Evolutionary conservation across 148 eudicot genomes (phyloP), one percentile per base, ranked within the genome.

Genomic region (Silene uniflora): DNA sequence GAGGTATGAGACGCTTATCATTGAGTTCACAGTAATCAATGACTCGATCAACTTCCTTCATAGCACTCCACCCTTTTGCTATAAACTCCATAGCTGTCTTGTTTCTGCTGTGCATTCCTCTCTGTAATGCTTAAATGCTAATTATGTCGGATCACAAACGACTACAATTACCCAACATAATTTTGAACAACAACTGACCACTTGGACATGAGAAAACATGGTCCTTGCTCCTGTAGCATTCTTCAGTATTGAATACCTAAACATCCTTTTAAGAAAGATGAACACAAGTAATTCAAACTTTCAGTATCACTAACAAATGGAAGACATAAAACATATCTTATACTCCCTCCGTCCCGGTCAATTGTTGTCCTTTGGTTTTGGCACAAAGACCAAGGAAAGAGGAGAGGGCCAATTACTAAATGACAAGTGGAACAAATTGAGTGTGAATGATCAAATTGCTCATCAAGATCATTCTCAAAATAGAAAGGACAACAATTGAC

Each of bases 21-120:
- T 89, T 87, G 22, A 81, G 88, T 73, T 90, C 97, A 65, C 90
- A 84, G 74, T 93, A 91, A 76, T 93, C 95, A 67, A 90, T 91
- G 60, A 91, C 95, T 85, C 98, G 86, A 70, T 91, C 97, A 75
- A 94, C 97, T 85, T 94, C 98, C 79, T 90, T 84, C 83, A 91
- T 74, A 73, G 96, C 95, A 77, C 86, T 88, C 92, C 91, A 94
- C 35, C 98, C 98, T 90, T 85, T 90, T 25, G 95, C 98, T 81
- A 93, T 90, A 47, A 83, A 83, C 81, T 93, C 93, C 95, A 86
- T 87, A 47, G 98, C 97, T 85, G 78, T 89, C 86, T 90, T 91
- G 80, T 91, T 91, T 81, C 97, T 90, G 79, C 88, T 90, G 72
- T 94, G 98, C 89, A 94, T 83, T 58, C 86, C 86, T 81, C 97